Evolutionary conservation across 2,329 filamentous ascomycete genomes (phyloP).

Genomic region (Pezicula carpinea): DNA sequence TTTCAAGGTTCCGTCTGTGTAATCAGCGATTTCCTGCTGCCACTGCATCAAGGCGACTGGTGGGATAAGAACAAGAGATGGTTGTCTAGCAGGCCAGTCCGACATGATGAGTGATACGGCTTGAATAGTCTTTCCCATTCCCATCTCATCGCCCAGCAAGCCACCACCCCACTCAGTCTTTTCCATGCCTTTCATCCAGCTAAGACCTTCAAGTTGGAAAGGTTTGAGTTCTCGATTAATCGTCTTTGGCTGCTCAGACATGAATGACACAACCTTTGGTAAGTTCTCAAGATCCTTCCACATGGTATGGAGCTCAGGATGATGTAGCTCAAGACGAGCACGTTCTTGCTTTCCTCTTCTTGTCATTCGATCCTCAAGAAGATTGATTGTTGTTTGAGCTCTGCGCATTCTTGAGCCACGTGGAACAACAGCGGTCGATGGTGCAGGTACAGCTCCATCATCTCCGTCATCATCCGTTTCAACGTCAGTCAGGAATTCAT

Average conservation of each 20-base stretch:
- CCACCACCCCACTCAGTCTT: slow-evolving; percentile 81
- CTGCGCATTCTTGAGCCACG: neutral
- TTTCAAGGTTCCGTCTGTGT: slow-evolving; percentile 85
- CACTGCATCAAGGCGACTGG: slow-evolving; percentile 96
- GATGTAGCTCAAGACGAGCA: slow-evolving; percentile 64
- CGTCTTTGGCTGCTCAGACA: slow-evolving; percentile 65
- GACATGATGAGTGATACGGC: slow-evolving; percentile 98
- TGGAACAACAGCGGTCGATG: neutral
- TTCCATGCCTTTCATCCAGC: slow-evolving; percentile 94
- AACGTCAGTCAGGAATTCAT: slow-evolving; percentile 1
- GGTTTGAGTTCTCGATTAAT: slow-evolving; percentile 85
- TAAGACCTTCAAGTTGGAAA: slow-evolving; percentile 88
- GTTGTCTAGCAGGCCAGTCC: slow-evolving; percentile 78
- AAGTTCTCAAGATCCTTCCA: slow-evolving; percentile 72
- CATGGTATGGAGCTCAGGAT: slow-evolving; percentile 79
- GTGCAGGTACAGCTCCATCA: neutral
- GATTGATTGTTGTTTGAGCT: slow-evolving; percentile 11
- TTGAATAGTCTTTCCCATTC: slow-evolving; percentile 97
- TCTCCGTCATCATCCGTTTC: slow-evolving; percentile 5
- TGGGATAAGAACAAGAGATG: slow-evolving; percentile 83
- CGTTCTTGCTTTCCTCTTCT: slow-evolving; percentile 45
- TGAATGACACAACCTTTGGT: slow-evolving; percentile 58
- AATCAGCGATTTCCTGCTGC: slow-evolving; percentile 73
- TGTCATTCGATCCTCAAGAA: slow-evolving; percentile 29
- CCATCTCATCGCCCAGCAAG: slow-evolving; percentile 95